A percentile compares a stretch with the other conserved stretches of the same genome.
Evolutionary conservation across 345 rosid species (phyloP).

Genomic region (Lepidium didymum): DNA sequence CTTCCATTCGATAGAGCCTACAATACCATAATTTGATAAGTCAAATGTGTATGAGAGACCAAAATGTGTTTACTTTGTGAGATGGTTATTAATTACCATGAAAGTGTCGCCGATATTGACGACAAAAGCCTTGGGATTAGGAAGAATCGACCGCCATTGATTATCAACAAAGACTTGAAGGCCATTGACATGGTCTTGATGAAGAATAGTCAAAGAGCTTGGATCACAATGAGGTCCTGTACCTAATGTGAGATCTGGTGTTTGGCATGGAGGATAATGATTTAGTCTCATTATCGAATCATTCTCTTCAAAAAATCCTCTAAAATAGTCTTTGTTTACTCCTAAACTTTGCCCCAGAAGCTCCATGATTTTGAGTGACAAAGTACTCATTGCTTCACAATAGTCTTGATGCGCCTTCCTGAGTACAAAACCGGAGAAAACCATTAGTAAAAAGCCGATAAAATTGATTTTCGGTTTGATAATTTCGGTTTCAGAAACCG

Average conservation of each 20-base stretch:
- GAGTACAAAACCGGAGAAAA: neutral
- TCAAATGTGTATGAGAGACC: neutral
- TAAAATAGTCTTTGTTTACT: constrained; percentile 44
- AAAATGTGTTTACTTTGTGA: neutral
- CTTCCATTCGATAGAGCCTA: constrained; percentile 34
- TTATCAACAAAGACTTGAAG: constrained; percentile 89
- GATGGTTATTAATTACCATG: constrained; percentile 52
- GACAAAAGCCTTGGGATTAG: constrained; percentile 75
- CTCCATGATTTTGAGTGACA: constrained; percentile 91
- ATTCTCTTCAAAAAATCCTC: constrained; percentile 65
- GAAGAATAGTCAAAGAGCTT: constrained; percentile 93
- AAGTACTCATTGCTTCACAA: constrained; percentile 74
- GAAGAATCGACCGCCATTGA: constrained; percentile 71
- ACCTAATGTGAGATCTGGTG: constrained; percentile 87
- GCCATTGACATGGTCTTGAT: constrained; percentile 91
- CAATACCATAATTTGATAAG: neutral
- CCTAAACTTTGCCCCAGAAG: constrained; percentile 76
- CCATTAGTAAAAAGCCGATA: neutral
- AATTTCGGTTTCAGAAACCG: constrained; percentile 2
- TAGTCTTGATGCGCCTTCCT: constrained; percentile 79
- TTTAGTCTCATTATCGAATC: constrained; percentile 98
- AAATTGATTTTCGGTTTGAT: neutral
- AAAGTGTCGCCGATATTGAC: constrained; percentile 97
- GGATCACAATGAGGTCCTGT: constrained; percentile 99
- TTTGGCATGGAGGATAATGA: constrained; percentile 92